phyloP scores from a whole-genome alignment of 768 basidiomycete species.

The Rhizopogon roseolus region DNA sequence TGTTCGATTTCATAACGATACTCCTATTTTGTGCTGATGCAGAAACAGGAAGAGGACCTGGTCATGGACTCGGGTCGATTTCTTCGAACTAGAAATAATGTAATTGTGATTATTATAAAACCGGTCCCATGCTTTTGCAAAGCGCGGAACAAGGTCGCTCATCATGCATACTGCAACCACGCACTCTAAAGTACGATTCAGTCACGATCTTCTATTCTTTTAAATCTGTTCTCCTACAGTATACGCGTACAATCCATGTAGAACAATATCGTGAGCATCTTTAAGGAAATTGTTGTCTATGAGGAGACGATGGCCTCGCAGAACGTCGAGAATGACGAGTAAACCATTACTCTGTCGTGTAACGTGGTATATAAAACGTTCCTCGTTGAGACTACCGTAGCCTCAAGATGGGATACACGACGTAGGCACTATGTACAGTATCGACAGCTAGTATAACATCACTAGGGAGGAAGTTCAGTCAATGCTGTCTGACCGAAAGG shows the following conservation, averaged over 20 bases:
- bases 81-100: constrained; percentile 21
- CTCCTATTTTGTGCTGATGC: neutral
- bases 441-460: constrained; percentile 6
- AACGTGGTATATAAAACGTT: constrained; percentile 10
- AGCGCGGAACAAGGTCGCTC: no score
- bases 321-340: neutral
- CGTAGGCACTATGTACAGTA: constrained; percentile 20
- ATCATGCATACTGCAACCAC: no score
- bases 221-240: neutral
- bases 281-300: neutral
- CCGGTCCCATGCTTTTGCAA: no score
- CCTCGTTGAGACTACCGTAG: constrained; percentile 5
- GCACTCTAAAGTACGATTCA: neutral
- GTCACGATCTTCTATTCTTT: neutral
- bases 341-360: constrained; percentile 10
- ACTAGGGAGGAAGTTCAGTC: constrained; percentile 12
- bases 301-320: neutral
- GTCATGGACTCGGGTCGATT: constrained; percentile 26
- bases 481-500: neutral
- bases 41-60: constrained; percentile 33
- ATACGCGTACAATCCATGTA: neutral
- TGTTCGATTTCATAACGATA: constrained; percentile 4
- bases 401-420: constrained; percentile 17
- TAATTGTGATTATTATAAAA: no score
- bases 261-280: neutral